Evolutionary conservation across 1,284 basidiomycete genomes (phyloP), one percentile per base, ranked within the genome.

Genomic region (Fomitiporia mediterranea): DNA sequence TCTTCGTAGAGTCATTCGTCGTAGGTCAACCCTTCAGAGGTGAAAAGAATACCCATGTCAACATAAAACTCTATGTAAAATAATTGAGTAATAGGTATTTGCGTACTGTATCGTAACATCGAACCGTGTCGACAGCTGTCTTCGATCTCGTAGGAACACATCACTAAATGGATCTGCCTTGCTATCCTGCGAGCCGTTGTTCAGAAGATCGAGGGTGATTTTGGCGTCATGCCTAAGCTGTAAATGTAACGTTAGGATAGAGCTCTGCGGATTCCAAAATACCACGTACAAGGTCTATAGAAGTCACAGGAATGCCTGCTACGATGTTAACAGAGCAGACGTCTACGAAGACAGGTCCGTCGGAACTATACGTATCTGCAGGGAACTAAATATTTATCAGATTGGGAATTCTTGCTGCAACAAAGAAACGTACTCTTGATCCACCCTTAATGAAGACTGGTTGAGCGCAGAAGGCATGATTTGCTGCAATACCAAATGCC

Each of bases 251-350:
- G 42, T 30, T 3, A 37, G 47, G 17, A 49, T 44, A 8, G 30
- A 34, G 4, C 53, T 51, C 43, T 46, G 27, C 9, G 39, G 15
- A 8, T 40, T 30, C 19, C 21, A 40, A 30, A 3, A 19, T 23
- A 38, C 11, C 34, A 67, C 76, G 68, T 68, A 91, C 85, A 69
- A 89, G 70, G 48, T 86, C 81, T 2, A 93, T 72, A 2, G 87
- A 88, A 5, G 83, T 75, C 27, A 82, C 65, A 28, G 92, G 88
- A 49, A 94, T 80, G 9, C 80, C 84, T 0, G 84, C 82, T n/a
- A 98, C 70, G 13, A 97, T 66, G 67, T 99, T 99, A 52, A 92
- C 74, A 1, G 76, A 78, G 0, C 91, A 92, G 0, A 84, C 81
- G 64, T 97, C 94, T 0, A 97, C 86, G 42, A 98, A 83, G 6